phyloP scores from a whole-genome alignment of 495 filamentous ascomycete genomes.

The Aspergillus nanangensis region DNA sequence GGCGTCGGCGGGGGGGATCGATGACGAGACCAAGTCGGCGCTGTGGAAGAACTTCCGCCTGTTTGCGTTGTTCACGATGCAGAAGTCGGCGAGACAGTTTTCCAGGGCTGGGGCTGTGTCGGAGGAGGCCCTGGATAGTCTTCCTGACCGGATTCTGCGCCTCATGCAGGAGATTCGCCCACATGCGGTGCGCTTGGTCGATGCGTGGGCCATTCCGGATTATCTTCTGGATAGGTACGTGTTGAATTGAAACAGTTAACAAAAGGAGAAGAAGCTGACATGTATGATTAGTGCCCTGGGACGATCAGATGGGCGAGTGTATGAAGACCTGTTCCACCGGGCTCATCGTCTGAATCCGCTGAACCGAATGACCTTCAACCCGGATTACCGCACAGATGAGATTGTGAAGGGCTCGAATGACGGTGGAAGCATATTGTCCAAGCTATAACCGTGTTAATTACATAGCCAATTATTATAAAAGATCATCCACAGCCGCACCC shows the following conservation, averaged over 20 bases:
- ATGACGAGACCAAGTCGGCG: too few relatives aligned
- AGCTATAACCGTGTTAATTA: neutral
- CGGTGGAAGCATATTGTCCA: neutral
- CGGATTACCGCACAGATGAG: neutral
- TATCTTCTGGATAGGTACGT: neutral
- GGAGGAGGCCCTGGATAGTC: too few relatives aligned
- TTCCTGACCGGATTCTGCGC: neutral
- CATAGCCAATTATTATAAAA: too few relatives aligned
- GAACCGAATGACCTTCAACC: neutral
- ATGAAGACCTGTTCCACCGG: neutral
- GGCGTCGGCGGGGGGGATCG: too few relatives aligned
- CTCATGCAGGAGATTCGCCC: neutral
- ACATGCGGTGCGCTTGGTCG: neutral
- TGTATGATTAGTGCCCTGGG: neutral
- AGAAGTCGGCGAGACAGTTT: too few relatives aligned
- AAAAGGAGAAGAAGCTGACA: neutral
- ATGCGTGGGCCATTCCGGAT: neutral
- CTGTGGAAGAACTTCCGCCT: too few relatives aligned
- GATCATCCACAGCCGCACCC: too few relatives aligned
- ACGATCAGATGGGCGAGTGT: neutral
- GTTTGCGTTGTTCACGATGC: too few relatives aligned
- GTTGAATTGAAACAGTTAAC: too few relatives aligned
- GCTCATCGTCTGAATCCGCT: constrained; percentile 2
- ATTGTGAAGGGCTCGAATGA: neutral
- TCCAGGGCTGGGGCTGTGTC: too few relatives aligned